phyloP scores from a whole-genome alignment of 805 yeast genomes.

The Alloascoidea hylecoeti region DNA sequence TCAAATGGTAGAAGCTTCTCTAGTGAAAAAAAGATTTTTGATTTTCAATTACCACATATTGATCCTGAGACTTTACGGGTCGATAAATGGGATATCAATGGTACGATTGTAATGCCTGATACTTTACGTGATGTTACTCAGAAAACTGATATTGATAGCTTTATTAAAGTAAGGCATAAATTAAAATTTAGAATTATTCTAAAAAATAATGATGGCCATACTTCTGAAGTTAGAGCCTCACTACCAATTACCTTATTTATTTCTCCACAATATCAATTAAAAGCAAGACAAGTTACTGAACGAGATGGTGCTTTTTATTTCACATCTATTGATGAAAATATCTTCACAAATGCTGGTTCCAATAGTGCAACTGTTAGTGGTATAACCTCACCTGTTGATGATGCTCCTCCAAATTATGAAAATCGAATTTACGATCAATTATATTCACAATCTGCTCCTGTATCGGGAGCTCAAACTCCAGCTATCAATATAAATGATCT shows the following conservation, averaged over 20 bases:
- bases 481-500: neutral
- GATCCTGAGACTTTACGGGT: slow-evolving; percentile 18
- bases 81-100: slow-evolving; percentile 51
- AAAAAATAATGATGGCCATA: slow-evolving; percentile 63
- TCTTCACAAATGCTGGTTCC: neutral
- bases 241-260: slow-evolving; percentile 52
- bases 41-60: slow-evolving; percentile 23
- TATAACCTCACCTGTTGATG: too few relatives aligned
- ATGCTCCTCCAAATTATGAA: slow-evolving; percentile 73
- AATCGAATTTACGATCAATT: slow-evolving; percentile 58
- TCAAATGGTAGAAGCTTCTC: slow-evolving; percentile 35
- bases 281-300: slow-evolving; percentile 21
- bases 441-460: slow-evolving; percentile 43
- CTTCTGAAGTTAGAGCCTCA: slow-evolving; percentile 63
- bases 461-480: slow-evolving; percentile 3
- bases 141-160: slow-evolving; percentile 49
- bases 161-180: slow-evolving; percentile 63
- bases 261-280: slow-evolving; percentile 54
- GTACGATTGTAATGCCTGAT: slow-evolving; percentile 41
- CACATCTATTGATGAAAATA: neutral
- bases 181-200: slow-evolving; percentile 53
- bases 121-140: slow-evolving; percentile 53
- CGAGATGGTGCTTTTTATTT: neutral
- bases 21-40: slow-evolving; percentile 37
- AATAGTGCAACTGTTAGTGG: neutral